These are phyloP conservation scores for Carallia brachiata DNA, from an alignment of 345 rosid genomes.

Conservation along the genomic window DNA sequence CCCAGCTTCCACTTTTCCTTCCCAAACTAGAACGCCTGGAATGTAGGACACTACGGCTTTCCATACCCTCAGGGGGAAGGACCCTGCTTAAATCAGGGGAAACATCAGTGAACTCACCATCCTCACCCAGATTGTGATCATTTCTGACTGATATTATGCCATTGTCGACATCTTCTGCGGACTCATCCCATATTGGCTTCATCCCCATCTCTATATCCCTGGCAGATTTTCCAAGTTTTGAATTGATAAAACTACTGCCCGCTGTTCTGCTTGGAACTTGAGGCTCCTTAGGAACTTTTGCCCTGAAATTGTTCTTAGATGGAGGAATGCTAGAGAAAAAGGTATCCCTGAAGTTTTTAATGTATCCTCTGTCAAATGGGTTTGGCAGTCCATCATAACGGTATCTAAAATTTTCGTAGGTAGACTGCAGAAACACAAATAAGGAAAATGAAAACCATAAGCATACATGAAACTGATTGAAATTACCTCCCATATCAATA, in stretches of 20 bases:
- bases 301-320: conserved; percentile 80
- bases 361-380: conserved; percentile 74
- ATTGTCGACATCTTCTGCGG: conserved; percentile 13
- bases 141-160: conserved; percentile 20
- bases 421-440: conserved; percentile 62
- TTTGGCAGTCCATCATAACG: conserved; percentile 60
- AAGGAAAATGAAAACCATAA: neutral
- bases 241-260: conserved; percentile 31
- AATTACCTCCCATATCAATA: neutral
- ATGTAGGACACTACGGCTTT: conserved; percentile 53
- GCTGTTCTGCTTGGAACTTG: conserved; percentile 50
- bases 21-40: conserved; percentile 59
- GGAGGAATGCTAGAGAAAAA: conserved; percentile 66
- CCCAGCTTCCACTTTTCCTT: conserved; percentile 75
- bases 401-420: conserved; percentile 84
- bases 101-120: conserved; percentile 30
- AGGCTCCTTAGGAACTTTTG: conserved; percentile 50
- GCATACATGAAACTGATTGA: neutral
- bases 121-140: conserved; percentile 33
- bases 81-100: conserved; percentile 62
- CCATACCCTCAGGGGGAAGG: conserved; percentile 60
- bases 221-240: conserved; percentile 45
- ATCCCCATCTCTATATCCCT: conserved; percentile 66
- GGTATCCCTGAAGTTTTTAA: conserved; percentile 63
- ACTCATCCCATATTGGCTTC: conserved; percentile 62